phyloP scores from a whole-genome alignment of 1,284 basidiomycete species.

The Tylopilus sp. region DNA sequence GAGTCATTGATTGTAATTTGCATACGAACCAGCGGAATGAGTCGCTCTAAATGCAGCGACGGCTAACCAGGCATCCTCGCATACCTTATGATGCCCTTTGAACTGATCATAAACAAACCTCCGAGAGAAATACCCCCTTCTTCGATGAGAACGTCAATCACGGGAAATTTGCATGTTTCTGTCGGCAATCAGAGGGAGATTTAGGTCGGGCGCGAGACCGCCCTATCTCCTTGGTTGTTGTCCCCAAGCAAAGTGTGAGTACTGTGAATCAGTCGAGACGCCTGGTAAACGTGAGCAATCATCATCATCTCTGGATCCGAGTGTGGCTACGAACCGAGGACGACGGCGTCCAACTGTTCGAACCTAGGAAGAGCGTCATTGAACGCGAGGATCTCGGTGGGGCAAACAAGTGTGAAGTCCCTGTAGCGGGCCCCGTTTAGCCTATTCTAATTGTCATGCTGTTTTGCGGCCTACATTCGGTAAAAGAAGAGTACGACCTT shows the following conservation, averaged over 20 bases:
- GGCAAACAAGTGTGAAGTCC: slow-evolving; percentile 85
- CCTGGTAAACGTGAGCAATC: slow-evolving; percentile 35
- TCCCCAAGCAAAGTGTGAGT: slow-evolving; percentile 84
- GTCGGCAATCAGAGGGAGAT: slow-evolving; percentile 74
- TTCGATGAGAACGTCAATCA: slow-evolving; percentile 80
- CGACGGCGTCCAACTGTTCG: slow-evolving; percentile 64
- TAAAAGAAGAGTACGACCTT: slow-evolving; percentile 81
- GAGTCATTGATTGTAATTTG: slow-evolving; percentile 87
- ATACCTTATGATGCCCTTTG: slow-evolving; percentile 72
- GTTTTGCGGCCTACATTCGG: slow-evolving; percentile 55
- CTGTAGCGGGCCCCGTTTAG: slow-evolving; percentile 32
- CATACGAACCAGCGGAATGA: slow-evolving; percentile 35
- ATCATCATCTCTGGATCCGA: neutral
- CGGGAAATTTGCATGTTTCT: slow-evolving; percentile 62
- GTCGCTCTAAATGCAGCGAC: neutral
- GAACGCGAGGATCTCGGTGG: slow-evolving; percentile 90
- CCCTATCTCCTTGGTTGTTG: slow-evolving; percentile 75
- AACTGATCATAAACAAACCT: slow-evolving; percentile 86
- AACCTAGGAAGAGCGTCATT: slow-evolving; percentile 78
- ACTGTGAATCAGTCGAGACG: slow-evolving; percentile 84
- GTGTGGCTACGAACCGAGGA: slow-evolving; percentile 55
- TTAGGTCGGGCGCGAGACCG: slow-evolving; percentile 81
- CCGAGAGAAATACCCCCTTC: slow-evolving; percentile 82
- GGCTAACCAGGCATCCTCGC: too few species aligned
- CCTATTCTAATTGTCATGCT: neutral